Evolutionary conservation across 768 basidiomycete genomes (phyloP).

Genomic region (Agrocybe pediades): DNA sequence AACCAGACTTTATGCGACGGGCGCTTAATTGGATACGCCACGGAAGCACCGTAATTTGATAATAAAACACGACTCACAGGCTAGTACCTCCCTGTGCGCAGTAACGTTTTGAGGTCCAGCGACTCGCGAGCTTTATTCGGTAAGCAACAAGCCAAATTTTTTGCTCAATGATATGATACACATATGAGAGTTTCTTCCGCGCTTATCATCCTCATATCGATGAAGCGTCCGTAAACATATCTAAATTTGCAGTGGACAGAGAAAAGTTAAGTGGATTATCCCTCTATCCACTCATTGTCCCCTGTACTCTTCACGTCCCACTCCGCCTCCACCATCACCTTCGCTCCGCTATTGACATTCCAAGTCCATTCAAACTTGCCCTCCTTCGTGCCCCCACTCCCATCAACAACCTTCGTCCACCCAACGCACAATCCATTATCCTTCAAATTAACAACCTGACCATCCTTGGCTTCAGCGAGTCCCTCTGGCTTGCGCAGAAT

Average conservation of each 20-base stretch:
- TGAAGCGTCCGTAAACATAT: too few species aligned
- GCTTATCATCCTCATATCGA: too few species aligned
- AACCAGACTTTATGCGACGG: too few species aligned
- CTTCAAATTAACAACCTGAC: constrained; percentile 32
- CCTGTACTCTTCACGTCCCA: constrained; percentile 51
- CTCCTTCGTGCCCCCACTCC: constrained; percentile 52
- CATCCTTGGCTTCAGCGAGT: constrained; percentile 46
- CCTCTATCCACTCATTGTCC: constrained; percentile 21
- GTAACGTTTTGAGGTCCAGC: too few species aligned
- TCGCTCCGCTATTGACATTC: constrained; percentile 42
- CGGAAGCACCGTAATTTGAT: too few species aligned
- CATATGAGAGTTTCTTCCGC: background rate
- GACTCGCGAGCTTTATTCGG: too few species aligned
- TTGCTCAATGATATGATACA: background rate
- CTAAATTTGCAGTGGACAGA: too few species aligned
- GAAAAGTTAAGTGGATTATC: too few species aligned
- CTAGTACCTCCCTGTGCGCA: too few species aligned
- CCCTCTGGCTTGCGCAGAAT: constrained; percentile 47
- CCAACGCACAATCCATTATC: constrained; percentile 29
- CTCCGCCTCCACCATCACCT: constrained; percentile 43
- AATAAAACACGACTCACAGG: too few species aligned
- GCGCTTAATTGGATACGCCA: too few species aligned
- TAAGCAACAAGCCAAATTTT: too few species aligned
- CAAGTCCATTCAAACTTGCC: constrained; percentile 59
- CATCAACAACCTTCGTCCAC: constrained; percentile 39